These are phyloP conservation scores for Ramaria sp. DNA, from an alignment of 768 basidiomycete species.

Conservation along the genomic window DNA sequence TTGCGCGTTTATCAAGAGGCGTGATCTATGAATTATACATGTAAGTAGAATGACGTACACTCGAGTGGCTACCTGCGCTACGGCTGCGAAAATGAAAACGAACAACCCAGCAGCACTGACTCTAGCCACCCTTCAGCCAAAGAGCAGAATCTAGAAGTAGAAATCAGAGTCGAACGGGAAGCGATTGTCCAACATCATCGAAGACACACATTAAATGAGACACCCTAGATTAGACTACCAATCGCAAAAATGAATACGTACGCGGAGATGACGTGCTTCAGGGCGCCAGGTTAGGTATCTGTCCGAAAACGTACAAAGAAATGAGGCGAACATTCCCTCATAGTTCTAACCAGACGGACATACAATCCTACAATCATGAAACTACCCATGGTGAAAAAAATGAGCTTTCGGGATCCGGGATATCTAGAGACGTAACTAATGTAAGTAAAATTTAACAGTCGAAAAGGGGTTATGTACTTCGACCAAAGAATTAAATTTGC, in stretches of 20 bases:
- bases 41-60: constrained; percentile 6
- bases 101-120: constrained; percentile 14
- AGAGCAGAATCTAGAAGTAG: constrained; percentile 10
- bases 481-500: constrained; percentile 19
- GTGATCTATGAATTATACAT: constrained; percentile 17
- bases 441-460: not conserved
- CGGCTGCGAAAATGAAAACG: constrained; percentile 15
- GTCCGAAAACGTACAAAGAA: constrained; percentile 16
- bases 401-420: constrained; percentile 10
- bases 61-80: constrained; percentile 13
- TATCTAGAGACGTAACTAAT: not conserved
- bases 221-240: constrained; percentile 13
- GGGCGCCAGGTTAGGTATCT: constrained; percentile 20
- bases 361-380: constrained; percentile 18
- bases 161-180: not conserved
- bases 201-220: constrained; percentile 10
- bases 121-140: constrained; percentile 4
- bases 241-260: constrained; percentile 12
- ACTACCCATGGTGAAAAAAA: constrained; percentile 19
- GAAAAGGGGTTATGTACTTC: constrained; percentile 16
- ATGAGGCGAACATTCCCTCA: not conserved
- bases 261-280: constrained; percentile 20
- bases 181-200: not conserved
- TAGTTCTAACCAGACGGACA: not conserved
- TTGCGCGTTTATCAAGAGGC: constrained; percentile 20